phyloP scores from a whole-genome alignment of 2,329 filamentous ascomycete genomes.

The Orbilia javanica region DNA sequence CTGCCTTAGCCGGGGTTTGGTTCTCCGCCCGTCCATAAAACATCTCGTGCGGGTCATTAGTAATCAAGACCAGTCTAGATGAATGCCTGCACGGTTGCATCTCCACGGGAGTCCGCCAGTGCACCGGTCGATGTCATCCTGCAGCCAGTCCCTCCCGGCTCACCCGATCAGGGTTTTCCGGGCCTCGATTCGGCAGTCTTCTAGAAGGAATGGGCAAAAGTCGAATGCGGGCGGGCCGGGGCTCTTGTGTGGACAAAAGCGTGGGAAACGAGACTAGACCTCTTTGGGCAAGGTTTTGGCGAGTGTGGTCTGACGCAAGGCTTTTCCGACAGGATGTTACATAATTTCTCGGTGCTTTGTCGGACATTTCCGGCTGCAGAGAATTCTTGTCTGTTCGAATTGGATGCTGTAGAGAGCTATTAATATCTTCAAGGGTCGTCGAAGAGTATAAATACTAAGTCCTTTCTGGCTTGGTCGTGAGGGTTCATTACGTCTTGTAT shows the following conservation, averaged over 20 bases:
- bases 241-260: background rate
- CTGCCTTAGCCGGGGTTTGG: background rate
- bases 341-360: slow-evolving; percentile 26
- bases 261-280: background rate
- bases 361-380: slow-evolving; percentile 49
- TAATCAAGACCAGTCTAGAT: slow-evolving; percentile 16
- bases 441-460: slow-evolving; percentile 17
- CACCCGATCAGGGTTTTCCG: slow-evolving; percentile 6
- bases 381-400: background rate
- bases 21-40: background rate
- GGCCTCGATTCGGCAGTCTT: slow-evolving; percentile 10
- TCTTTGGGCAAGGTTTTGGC: background rate
- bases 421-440: background rate
- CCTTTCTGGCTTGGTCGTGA: slow-evolving; percentile 1
- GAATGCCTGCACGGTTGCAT: slow-evolving; percentile 1
- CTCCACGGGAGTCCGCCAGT: slow-evolving; percentile 33
- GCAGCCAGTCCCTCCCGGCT: slow-evolving; percentile 46
- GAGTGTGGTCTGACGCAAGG: slow-evolving; percentile 30
- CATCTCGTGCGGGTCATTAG: background rate
- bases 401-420: background rate
- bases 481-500: background rate
- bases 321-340: slow-evolving; percentile 30
- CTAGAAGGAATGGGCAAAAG: slow-evolving; percentile 8
- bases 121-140: slow-evolving; percentile 33
- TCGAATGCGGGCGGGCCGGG: background rate